Evolutionary conservation across 2,329 filamentous ascomycete species (phyloP).

Genomic region (Fusarium sacchari): DNA sequence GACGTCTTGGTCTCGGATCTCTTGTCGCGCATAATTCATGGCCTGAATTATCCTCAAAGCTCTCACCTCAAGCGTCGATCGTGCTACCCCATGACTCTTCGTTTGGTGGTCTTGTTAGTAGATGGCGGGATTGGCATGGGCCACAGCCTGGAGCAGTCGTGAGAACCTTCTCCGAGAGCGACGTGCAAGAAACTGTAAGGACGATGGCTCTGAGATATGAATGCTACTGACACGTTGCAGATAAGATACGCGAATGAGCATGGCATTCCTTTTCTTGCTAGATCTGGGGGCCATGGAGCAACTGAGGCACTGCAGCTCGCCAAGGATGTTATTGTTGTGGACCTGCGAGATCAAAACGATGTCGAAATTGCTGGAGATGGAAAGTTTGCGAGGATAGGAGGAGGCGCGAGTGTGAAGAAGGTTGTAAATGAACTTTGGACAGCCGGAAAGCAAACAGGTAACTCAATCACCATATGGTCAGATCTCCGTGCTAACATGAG

Average conservation of each 20-base stretch:
- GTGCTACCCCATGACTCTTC: not conserved
- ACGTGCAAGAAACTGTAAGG: slow-evolving; percentile 28
- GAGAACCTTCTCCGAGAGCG: slow-evolving; percentile 2
- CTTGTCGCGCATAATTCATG: not conserved
- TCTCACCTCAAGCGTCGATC: slow-evolving; percentile 21
- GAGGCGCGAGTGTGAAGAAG: slow-evolving; percentile 20
- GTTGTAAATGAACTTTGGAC: slow-evolving; percentile 11
- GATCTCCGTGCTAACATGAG: not conserved
- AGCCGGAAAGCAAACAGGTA: slow-evolving; percentile 24
- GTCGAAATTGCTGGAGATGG: not conserved
- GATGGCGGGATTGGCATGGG: slow-evolving; percentile 34
- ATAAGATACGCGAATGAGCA: slow-evolving; percentile 22
- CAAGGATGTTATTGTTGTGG: slow-evolving; percentile 14
- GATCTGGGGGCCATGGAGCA: slow-evolving; percentile 29
- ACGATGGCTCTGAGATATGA: accelerated
- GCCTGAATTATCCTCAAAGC: slow-evolving; percentile 8
- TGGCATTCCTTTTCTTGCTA: slow-evolving; percentile 6
- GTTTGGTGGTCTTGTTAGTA: not conserved
- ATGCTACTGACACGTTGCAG: not conserved
- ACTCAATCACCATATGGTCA: accelerated
- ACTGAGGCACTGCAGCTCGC: slow-evolving; percentile 19
- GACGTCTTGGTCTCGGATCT: slow-evolving; percentile 9
- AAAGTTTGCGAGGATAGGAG: slow-evolving; percentile 2
- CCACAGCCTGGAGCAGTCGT: slow-evolving; percentile 17
- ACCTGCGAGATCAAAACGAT: slow-evolving; percentile 1